Evolutionary conservation across 2,329 filamentous ascomycete genomes (phyloP).

Genomic region (Aspergillus sp.): DNA sequence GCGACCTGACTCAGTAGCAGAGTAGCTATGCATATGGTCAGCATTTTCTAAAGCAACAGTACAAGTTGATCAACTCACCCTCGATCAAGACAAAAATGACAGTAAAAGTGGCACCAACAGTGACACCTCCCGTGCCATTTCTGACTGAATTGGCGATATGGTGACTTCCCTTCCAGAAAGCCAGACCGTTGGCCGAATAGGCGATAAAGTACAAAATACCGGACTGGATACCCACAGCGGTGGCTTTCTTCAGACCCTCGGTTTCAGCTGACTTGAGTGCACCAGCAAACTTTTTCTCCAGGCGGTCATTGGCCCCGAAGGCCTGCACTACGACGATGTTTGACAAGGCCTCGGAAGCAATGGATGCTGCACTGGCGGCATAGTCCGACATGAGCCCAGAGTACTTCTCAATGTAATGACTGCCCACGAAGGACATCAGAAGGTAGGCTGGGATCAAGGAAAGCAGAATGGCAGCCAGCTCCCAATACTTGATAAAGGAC

Average conservation of each 20-base stretch:
- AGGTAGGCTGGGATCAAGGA: constrained; percentile 65
- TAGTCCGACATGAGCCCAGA: constrained; percentile 53
- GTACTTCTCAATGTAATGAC: constrained; percentile 56
- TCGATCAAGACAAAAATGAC: constrained; percentile 44
- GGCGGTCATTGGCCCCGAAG: constrained; percentile 60
- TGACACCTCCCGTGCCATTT: constrained; percentile 20
- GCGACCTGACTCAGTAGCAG: constrained; percentile 42
- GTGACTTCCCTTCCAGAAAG: constrained; percentile 67
- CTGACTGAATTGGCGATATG: constrained; percentile 49
- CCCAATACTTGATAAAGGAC: constrained; percentile 65
- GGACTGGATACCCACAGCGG: constrained; percentile 58
- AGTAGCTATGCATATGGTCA: constrained; percentile 31
- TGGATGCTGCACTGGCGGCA: constrained; percentile 60
- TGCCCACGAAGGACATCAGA: constrained; percentile 59
- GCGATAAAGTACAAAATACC: constrained; percentile 68
- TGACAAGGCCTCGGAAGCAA: constrained; percentile 63
- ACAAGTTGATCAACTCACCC: constrained; percentile 23
- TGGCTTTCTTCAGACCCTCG: constrained; percentile 60
- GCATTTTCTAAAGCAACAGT: not conserved
- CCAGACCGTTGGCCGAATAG: constrained; percentile 66
- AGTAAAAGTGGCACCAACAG: constrained; percentile 40
- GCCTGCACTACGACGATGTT: constrained; percentile 65
- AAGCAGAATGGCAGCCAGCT: constrained; percentile 64
- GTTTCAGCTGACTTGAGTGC: constrained; percentile 54
- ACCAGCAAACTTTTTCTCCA: constrained; percentile 61